A percentile compares a stretch with the other conserved stretches of the same genome.
These are phyloP conservation scores for Globisporangium nodosum DNA, from an alignment of 352 stramenopile genomes.

Conservation along the genomic window DNA sequence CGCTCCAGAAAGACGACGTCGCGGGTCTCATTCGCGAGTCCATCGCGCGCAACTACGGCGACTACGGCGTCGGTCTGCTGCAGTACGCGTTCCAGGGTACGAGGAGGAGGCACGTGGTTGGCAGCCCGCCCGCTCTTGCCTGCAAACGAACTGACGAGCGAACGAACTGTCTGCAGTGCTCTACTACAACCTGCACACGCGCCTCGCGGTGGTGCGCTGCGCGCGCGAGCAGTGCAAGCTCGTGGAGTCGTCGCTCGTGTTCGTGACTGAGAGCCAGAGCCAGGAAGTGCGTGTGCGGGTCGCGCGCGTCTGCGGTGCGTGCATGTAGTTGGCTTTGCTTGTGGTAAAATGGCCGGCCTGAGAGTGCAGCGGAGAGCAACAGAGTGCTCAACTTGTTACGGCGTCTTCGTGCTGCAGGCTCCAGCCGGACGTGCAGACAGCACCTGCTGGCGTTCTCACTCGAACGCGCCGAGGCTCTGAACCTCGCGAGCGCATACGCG, in stretches of 20 bases:
- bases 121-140: neutral
- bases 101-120: neutral
- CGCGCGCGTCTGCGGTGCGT: slow-evolving; percentile 58
- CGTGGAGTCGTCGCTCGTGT: slow-evolving; percentile 68
- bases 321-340: neutral
- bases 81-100: slow-evolving; percentile 80
- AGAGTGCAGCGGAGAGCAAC: neutral
- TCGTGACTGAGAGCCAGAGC: slow-evolving; percentile 52
- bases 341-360: neutral
- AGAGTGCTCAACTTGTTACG: neutral
- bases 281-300: slow-evolving; percentile 65
- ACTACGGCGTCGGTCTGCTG: slow-evolving; percentile 55
- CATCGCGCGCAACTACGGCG: slow-evolving; percentile 59
- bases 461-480: slow-evolving; percentile 38
- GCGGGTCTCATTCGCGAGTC: slow-evolving; percentile 49
- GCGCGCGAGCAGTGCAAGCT: slow-evolving; percentile 65
- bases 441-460: slow-evolving; percentile 46
- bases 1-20: slow-evolving; percentile 59
- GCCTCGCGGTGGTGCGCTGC: slow-evolving; percentile 52
- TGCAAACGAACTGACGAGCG: neutral
- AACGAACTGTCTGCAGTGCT: slow-evolving; percentile 28
- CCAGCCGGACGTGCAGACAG: slow-evolving; percentile 42
- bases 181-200: slow-evolving; percentile 55
- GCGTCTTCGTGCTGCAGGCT: slow-evolving; percentile 22
- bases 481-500: slow-evolving; percentile 27